These are phyloP conservation scores for Daldinia loculata DNA, from an alignment of 495 filamentous ascomycete species.

Conservation along the genomic window DNA sequence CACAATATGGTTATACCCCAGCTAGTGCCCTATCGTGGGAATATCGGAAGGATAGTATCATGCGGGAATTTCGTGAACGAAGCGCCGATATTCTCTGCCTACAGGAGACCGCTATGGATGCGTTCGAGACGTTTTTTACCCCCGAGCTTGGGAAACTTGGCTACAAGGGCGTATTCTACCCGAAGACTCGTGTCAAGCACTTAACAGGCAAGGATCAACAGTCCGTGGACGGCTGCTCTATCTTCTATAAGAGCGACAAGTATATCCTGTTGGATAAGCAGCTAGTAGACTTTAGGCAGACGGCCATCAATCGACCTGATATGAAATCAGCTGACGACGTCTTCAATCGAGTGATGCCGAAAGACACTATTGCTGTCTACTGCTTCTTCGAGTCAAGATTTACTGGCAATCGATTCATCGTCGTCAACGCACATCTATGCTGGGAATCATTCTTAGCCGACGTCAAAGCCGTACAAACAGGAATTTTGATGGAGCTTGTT, in stretches of 20 bases:
- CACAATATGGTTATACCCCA: conserved; percentile 89
- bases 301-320: conserved; percentile 89
- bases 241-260: conserved; percentile 92
- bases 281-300: conserved; percentile 87
- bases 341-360: conserved; percentile 97
- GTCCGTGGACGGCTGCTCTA: conserved; percentile 91
- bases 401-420: conserved; percentile 87
- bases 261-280: conserved; percentile 94
- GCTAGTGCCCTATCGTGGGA: conserved; percentile 82
- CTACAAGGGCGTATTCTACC: conserved; percentile 93
- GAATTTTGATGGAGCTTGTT: conserved; percentile 90
- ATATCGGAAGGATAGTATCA: conserved; percentile 80
- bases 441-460: conserved; percentile 92
- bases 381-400: conserved; percentile 88
- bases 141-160: conserved; percentile 81
- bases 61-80: conserved; percentile 79
- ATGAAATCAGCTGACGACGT: conserved; percentile 96
- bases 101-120: conserved; percentile 90
- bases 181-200: conserved; percentile 84
- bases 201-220: conserved; percentile 90
- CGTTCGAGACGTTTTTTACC: conserved; percentile 87
- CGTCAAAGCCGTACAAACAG: conserved; percentile 94
- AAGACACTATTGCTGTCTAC: conserved; percentile 92
- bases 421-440: conserved; percentile 91
- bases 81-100: conserved; percentile 89